Base-by-base conservation (phyloP, 495 filamentous ascomycete species). In the Aspergillus homomorphus region DNA sequence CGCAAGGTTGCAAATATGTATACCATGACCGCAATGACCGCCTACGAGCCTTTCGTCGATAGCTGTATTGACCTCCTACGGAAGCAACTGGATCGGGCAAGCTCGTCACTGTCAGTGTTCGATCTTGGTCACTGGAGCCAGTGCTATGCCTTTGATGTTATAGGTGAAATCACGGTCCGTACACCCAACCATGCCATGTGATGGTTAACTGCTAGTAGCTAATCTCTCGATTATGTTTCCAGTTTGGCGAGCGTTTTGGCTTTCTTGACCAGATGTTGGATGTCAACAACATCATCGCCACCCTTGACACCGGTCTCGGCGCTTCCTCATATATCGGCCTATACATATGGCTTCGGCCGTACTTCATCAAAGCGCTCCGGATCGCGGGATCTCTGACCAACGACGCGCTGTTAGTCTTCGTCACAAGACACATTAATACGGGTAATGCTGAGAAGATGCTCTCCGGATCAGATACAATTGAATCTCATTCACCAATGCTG, bases 211-310 rank as follows among this genome's bases (percentile, higher is more conserved):
- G 28, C 20, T 56, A 22, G 14, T 28, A 41, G 9, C 45, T 20
- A n/a, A n/a, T n/a, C n/a, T n/a, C n/a, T n/a, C n/a, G n/a, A n/a
- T n/a, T n/a, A n/a, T n/a, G n/a, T n/a, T n/a, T n/a, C n/a, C 22
- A 63, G 61, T 84, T 82, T 61, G 74, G 74, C 56, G 80, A 82
- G 57, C 72, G 78, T 0, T 80, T 85, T 58, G 79, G 81, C 1
- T 82, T 83, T 54, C 66, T 84, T 23, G 80, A 83, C 63, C 70
- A 76, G 60, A 82, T 82, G 49, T 73, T 80, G 61, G 82, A 84
- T 48, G 75, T 85, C 30, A 80, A 80, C 57, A 78, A 79, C 7
- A 78, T 84, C 45, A 74, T 85, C 6, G 66, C 68, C 7, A 80
- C 79, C 41, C 62, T 83, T 1, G 72, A 73, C 18, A 3, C 3